Conservation (phyloP, 805 yeast species). For the Phaffomyces thermotolerans region DNA sequence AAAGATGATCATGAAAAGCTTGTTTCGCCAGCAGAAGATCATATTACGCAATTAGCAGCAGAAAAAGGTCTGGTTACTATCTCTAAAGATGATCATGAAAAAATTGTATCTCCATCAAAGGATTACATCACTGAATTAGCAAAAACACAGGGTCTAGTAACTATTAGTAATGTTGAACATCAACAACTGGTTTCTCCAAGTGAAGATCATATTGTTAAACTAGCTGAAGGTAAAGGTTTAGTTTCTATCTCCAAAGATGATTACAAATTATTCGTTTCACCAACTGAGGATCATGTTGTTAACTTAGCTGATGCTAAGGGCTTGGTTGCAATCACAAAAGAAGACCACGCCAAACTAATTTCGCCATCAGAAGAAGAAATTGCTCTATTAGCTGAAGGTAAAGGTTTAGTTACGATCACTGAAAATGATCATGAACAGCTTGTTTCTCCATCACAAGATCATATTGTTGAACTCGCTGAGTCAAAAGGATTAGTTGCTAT, state of each 20-base stretch:
- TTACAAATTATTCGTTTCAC: constrained; percentile 16
- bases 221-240: constrained; percentile 6
- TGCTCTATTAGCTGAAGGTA: constrained; percentile 15
- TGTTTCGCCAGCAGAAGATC: constrained; percentile 7
- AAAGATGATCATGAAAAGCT: constrained; percentile 8
- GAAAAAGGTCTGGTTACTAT: neutral
- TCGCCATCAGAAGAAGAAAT: constrained; percentile 12
- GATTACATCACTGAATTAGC: constrained; percentile 8
- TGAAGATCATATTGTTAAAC: neutral
- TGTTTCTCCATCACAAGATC: constrained; percentile 1
- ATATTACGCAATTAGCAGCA: constrained; percentile 4
- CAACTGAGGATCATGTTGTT: constrained; percentile 3
- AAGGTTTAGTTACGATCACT: constrained; percentile 1
- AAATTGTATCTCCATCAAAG: neutral
- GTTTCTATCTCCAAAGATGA: constrained; percentile 21
- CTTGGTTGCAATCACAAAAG: neutral
- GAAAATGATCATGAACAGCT: constrained; percentile 4
- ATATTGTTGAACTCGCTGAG: neutral
- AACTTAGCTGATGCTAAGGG: constrained; percentile 1
- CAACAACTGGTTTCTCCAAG: constrained; percentile 3
- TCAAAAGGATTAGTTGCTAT: constrained; percentile 10
- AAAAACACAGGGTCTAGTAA: constrained; percentile 12
- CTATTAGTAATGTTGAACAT: constrained; percentile 2
- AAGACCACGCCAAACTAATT: constrained; percentile 8
- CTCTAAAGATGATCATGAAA: neutral